phyloP scores from a whole-genome alignment of 139 green algal genomes.

The Volvox africanus region DNA sequence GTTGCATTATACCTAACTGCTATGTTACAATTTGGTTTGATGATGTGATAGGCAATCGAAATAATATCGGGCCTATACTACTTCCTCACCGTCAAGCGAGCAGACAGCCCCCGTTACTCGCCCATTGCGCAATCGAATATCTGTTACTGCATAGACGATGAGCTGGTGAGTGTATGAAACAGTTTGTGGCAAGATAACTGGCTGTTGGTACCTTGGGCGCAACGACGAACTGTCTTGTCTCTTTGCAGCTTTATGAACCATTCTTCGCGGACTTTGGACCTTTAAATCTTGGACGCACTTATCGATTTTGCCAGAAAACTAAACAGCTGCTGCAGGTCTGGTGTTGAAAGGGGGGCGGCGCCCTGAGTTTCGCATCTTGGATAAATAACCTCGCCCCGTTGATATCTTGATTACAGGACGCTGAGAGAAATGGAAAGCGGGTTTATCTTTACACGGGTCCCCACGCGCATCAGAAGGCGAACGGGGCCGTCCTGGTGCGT shows the following conservation, averaged over 20 bases:
- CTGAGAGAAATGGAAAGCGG: constrained; percentile 63
- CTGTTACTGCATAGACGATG: constrained; percentile 77
- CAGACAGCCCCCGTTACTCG: constrained; percentile 51
- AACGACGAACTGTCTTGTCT: neutral
- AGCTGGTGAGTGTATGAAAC: constrained; percentile 64
- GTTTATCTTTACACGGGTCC: constrained; percentile 79
- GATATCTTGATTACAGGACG: constrained; percentile 62
- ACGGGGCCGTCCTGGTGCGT: constrained; percentile 85
- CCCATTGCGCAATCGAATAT: constrained; percentile 53
- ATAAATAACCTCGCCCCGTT: neutral
- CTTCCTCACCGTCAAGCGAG: constrained; percentile 64
- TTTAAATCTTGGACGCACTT: constrained; percentile 88
- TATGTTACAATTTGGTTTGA: neutral
- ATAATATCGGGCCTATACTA: constrained; percentile 77
- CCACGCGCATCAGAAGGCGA: constrained; percentile 79
- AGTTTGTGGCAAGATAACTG: neutral
- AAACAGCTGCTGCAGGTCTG: constrained; percentile 75
- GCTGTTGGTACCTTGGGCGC: neutral
- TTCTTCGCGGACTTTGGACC: constrained; percentile 96
- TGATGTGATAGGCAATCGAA: constrained; percentile 59
- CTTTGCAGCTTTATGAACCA: constrained; percentile 86
- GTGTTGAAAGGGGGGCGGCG: neutral
- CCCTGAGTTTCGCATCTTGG: neutral
- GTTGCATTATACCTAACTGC: neutral
- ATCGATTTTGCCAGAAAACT: constrained; percentile 82